These are phyloP conservation scores for Linanthus parryae DNA, from an alignment of 148 eudicot species.

Conservation along the genomic window DNA sequence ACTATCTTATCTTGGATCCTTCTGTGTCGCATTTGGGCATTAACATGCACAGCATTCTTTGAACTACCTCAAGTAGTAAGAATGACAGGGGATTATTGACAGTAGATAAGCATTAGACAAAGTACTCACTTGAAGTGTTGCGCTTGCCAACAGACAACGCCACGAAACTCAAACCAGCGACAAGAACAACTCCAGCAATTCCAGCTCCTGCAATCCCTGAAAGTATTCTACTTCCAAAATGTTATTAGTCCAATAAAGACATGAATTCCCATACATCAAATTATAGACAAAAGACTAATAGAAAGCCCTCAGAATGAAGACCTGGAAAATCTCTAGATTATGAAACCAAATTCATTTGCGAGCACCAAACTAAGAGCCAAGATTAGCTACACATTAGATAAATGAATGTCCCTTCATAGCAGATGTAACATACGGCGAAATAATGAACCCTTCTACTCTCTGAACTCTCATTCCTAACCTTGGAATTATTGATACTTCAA, in stretches of 20 bases:
- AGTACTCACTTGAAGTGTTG: slow-evolving; percentile 51
- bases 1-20: too few relatives aligned
- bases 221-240: slow-evolving; percentile 56
- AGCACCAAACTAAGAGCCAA: neutral
- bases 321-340: neutral
- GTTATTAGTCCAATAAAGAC: slow-evolving; percentile 27
- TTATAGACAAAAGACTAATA: neutral
- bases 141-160: slow-evolving; percentile 59
- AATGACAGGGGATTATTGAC: too few relatives aligned
- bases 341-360: neutral
- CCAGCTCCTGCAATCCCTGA: slow-evolving; percentile 84
- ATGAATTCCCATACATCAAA: slow-evolving; percentile 10
- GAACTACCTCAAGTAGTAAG: too few relatives aligned
- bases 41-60: too few relatives aligned
- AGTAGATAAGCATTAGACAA: too few relatives aligned
- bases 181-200: slow-evolving; percentile 69
- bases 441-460: too few relatives aligned
- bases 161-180: slow-evolving; percentile 74
- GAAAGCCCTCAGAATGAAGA: neutral
- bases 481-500: too few relatives aligned
- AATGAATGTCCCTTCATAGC: too few relatives aligned
- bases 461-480: too few relatives aligned
- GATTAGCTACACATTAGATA: too few relatives aligned
- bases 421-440: too few relatives aligned
- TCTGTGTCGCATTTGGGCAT: too few relatives aligned